Base-by-base conservation (phyloP, 495 filamentous ascomycete genomes). In the Rhypophila decipiens region DNA sequence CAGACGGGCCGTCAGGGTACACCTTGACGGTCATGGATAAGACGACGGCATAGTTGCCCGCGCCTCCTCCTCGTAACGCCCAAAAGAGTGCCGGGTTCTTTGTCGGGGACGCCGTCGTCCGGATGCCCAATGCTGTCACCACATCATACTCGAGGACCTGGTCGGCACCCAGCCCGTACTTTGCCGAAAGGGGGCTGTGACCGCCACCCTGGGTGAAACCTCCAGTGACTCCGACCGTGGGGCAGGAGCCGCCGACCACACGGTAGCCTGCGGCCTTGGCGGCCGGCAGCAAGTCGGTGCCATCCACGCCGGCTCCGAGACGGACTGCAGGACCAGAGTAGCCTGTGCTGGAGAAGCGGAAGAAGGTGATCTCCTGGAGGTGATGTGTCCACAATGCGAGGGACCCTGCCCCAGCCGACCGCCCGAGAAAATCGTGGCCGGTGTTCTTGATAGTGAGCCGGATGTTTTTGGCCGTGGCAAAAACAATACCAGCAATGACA, bases 391-490 rank as follows among this genome's bases (percentile, higher is more conserved):
- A 85, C 43, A 84, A 62, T 38, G 70, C 69, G 5, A 85, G 56
- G 2, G 77, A 72, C 22, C 79, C 78, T 1, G 73, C 71, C 20
- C 79, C 73, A 5, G 61, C 56, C 0, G 65, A 76, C 53, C 79
- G 75, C 22, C 79, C 82, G 12, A 63, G 67, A 59, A 80, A 84
- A 57, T 86, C 81, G 54, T 87, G 82, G 20, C 84, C 83, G 2
- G 83, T 85, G 50, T 83, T 86, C 70, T 84, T 85, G 42, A 86
- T 70, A 0, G 80, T 66, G 2, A 88, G 62, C 33, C 83, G 67
- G 1, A 86, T 47, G 19, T 76, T 74, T 18, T 67, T 66, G 18
- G 83, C 75, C 37, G 74, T 68, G 2, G 82, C 83, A 65, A 84
- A 85, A 56, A 78, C 78, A 15, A 86, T 71, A 0, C 77, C 75